phyloP scores from a whole-genome alignment of 2,329 filamentous ascomycete genomes.

The Cytospora chrysosperma region DNA sequence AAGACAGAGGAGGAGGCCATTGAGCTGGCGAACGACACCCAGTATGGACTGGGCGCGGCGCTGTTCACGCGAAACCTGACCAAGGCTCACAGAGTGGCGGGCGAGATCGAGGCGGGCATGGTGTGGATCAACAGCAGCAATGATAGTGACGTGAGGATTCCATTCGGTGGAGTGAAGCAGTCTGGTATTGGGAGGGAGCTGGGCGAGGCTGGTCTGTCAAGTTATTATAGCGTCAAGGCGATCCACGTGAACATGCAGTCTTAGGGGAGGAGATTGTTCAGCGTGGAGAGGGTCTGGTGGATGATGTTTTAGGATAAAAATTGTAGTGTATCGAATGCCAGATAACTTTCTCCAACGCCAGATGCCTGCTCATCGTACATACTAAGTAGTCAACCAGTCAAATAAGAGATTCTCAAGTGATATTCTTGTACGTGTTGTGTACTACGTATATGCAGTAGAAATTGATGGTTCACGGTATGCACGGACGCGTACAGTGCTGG shows the following conservation, averaged over 20 bases:
- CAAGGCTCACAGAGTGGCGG: conserved; percentile 43
- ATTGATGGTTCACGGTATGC: too few relatives aligned
- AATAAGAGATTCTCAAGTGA: too few relatives aligned
- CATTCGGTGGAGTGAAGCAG: conserved; percentile 44
- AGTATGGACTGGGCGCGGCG: conserved; percentile 57
- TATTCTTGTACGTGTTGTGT: too few relatives aligned
- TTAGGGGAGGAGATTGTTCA: background rate
- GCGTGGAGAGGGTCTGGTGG: background rate
- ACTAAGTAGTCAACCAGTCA: background rate
- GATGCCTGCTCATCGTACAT: background rate
- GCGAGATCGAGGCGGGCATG: conserved; percentile 57
- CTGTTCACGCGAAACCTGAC: conserved; percentile 58
- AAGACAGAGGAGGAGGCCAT: conserved; percentile 39
- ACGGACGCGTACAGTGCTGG: too few relatives aligned
- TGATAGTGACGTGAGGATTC: conserved; percentile 50
- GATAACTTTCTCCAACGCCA: background rate
- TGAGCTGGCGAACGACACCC: conserved; percentile 43
- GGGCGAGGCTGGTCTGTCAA: conserved; percentile 37
- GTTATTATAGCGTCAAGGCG: conserved; percentile 39
- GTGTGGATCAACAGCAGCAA: conserved; percentile 48
- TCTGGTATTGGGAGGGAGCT: conserved; percentile 39
- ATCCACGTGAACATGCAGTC: conserved; percentile 38
- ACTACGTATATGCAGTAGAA: too few relatives aligned
- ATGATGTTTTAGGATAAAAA: background rate
- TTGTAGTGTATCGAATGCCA: background rate